Evolutionary conservation across 177 flowering plant genomes (phyloP), one percentile per base, ranked within the genome.

Genomic region (Vitis hybrid): DNA sequence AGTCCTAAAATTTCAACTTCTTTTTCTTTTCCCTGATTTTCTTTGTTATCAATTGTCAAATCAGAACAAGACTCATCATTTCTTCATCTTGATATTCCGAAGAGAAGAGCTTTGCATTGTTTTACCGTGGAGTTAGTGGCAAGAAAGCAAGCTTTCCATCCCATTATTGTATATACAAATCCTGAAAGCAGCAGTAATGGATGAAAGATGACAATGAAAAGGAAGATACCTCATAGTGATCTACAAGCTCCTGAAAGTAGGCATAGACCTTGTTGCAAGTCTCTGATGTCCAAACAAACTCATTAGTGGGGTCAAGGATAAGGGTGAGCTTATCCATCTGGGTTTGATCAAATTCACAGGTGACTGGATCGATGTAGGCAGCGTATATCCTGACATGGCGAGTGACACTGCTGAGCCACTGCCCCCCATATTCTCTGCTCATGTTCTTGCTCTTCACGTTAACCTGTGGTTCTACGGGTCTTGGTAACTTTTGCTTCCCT

Each of bases 251-350:
- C 68, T 93, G 96, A 80, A 93, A 93, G 78, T 87, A 90, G 55
- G 89, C 74, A 67, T 87, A 90, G 30, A 93, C 93, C 77, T 77
- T 87, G 71, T 77, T 83, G 78, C 91, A 87, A 32, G 87, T 89
- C 32, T 91, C 97, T 14, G 80, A 21, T 54, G 81, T 89, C 98
- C 98, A 90, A 13, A 87, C 79, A 51, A 93, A 93, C 82, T 93
- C 98, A 18, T 93, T 79, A 8, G 87, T 72, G 0, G 98, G 93
- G 58, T 93, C 97, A 6, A 93, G 93, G 14, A 93, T 71, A 13
- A 93, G 82, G 10, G 98, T 91, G 60, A 91, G 90, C 75, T 93
- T 93, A 75, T 93, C 98, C 84, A 82, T 89, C 77, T 93, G 98
- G 13, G 94, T 87, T 66, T 93, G 98, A 78, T 93, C 98, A 40